These are phyloP conservation scores for Xerocomus minutiporus DNA, from an alignment of 1,284 basidiomycete species.

Conservation along the genomic window DNA sequence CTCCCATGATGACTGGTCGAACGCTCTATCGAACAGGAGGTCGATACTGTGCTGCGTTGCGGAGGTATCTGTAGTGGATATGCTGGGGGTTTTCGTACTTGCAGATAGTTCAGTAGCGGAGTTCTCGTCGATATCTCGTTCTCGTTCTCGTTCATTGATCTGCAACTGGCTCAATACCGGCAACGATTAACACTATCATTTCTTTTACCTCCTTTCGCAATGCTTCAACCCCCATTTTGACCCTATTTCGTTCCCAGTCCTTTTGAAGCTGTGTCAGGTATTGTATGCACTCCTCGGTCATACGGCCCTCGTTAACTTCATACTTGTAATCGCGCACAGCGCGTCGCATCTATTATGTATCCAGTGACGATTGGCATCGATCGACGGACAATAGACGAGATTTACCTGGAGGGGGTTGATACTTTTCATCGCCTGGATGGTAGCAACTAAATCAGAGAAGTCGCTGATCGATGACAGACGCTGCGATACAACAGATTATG, in stretches of 20 bases:
- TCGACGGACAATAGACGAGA: constrained; percentile 3
- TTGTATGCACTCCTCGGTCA: constrained; percentile 93
- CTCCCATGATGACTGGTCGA: constrained; percentile 67
- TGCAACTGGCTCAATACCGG: constrained; percentile 26
- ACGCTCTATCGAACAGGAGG: constrained; percentile 66
- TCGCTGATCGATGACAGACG: constrained; percentile 82
- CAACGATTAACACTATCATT: background rate
- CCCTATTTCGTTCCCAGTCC: constrained; percentile 90
- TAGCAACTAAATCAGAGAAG: constrained; percentile 84
- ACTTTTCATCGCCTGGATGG: constrained; percentile 80
- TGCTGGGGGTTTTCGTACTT: constrained; percentile 27
- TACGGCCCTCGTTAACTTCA: constrained; percentile 86
- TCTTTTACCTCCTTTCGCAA: constrained; percentile 67
- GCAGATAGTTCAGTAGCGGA: constrained; percentile 26
- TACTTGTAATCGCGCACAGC: constrained; percentile 93
- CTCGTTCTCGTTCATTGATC: constrained; percentile 51
- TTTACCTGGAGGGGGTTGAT: constrained; percentile 87
- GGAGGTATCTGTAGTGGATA: constrained; percentile 35
- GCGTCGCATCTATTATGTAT: constrained; percentile 67
- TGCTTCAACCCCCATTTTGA: constrained; percentile 77
- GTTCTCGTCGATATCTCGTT: constrained; percentile 46
- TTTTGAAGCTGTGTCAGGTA: constrained; percentile 92
- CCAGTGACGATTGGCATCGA: constrained; percentile 1
- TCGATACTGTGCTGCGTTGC: constrained; percentile 63
- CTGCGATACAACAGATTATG: constrained; percentile 38